Percentiles rank a stretch among this genome's conserved stretches.
Evolutionary conservation across 1,284 basidiomycete species (phyloP).

Genomic region (Naganishia sp.): DNA sequence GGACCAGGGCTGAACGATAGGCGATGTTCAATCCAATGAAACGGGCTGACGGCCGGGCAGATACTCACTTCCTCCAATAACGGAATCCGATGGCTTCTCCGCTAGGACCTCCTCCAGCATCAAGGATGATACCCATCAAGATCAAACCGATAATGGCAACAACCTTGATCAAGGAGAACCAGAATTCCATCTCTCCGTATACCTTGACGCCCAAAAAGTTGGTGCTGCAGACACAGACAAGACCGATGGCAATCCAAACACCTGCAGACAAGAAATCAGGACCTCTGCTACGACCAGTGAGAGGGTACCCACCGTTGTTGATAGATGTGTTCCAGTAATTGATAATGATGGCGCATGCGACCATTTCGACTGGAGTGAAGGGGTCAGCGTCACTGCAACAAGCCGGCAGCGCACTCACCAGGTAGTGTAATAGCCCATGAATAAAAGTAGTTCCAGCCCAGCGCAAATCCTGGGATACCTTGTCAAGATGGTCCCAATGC

Average conservation of each 20-base stretch:
- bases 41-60: neutral
- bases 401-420: conserved; percentile 41
- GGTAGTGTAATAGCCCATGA: conserved; percentile 45
- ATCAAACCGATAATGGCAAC: conserved; percentile 68
- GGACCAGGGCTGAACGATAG: conserved; percentile 26
- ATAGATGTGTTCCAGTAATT: conserved; percentile 74
- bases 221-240: conserved; percentile 64
- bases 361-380: conserved; percentile 63
- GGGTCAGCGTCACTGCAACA: conserved; percentile 35
- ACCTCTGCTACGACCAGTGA: conserved; percentile 28
- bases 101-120: conserved; percentile 68
- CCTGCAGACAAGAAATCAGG: conserved; percentile 53
- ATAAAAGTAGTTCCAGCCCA: conserved; percentile 50
- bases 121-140: conserved; percentile 66
- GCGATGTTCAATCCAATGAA: neutral
- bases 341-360: conserved; percentile 71
- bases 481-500: conserved; percentile 24
- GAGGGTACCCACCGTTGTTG: conserved; percentile 35
- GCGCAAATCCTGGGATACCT: conserved; percentile 38
- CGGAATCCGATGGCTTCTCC: conserved; percentile 55
- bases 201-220: conserved; percentile 73
- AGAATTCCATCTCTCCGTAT: conserved; percentile 74
- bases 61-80: conserved; percentile 62
- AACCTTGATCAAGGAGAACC: conserved; percentile 70
- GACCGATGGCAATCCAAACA: conserved; percentile 66